Base-by-base conservation (phyloP, 116 monocot genomes). In the Phalaenopsis hybrid region DNA sequence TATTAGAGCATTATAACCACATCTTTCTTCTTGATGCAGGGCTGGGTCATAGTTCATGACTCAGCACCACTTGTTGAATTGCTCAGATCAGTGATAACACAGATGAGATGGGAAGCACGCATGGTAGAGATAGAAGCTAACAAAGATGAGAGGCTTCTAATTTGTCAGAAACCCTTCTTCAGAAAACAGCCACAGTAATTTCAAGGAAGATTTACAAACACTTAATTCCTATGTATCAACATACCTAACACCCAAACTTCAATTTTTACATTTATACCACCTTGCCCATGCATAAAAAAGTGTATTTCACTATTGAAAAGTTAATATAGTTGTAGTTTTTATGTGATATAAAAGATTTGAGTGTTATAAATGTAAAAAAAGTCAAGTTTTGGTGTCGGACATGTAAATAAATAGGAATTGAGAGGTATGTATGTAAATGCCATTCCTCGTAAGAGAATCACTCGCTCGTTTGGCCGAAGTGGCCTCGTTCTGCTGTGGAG, bases 91-190 rank as follows among this genome's bases (percentile, higher is more conserved):
- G 57, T 92, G 21, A 80, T 83, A n/a, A 78, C 93, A 79, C 89
- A 89, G 85, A 80, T 98, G 68, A 95, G 88, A 81, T 98, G 98
- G 98, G 98, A 98, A 77, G 85, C 91, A 15, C 91, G 98, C 6
- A 79, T 95, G 79, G 86, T 95, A 11, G 88, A 89, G n/a, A 55
- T 92, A 1, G 92, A 93, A 61, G 84, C 75, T 15, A 92, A 85
- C 88, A 95, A 86, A 76, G 86, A 93, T 57, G 92, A 92, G 88
- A 95, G 91, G 79, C 88, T 98, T 44, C 88, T 98, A 9, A 75
- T 98, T 20, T 98, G 95, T 83, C 98, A 98, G 81, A 98, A 95
- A 83, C 93, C 93, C 55, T 98, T 95, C 84, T 85, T 95, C 83
- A 90, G 87, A 84, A 98, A 90, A 78, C 89, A 88, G 79, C 52